phyloP scores from a whole-genome alignment of 768 basidiomycete species.

The Exidia glandulosa region DNA sequence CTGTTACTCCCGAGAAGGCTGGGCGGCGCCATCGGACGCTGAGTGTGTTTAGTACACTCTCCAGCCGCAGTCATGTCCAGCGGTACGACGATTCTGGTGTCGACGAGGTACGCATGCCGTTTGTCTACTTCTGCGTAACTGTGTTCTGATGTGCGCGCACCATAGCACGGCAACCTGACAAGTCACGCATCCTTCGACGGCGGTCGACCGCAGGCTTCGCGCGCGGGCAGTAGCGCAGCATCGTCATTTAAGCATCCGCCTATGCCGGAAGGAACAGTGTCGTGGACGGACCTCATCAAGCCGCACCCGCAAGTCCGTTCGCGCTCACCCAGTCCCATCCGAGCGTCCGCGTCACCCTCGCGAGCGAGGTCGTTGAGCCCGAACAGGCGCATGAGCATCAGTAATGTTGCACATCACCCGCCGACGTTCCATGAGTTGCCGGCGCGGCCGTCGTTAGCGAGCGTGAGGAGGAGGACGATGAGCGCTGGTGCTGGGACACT shows the following conservation, averaged over 20 bases:
- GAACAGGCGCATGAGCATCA: too few species aligned
- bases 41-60: neutral
- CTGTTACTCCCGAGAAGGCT: neutral
- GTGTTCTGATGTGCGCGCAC: too few species aligned
- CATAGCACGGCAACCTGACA: neutral
- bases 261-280: neutral
- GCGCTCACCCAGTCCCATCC: too few species aligned
- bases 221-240: neutral
- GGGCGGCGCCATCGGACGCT: neutral
- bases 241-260: neutral
- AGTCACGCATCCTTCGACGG: neutral
- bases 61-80: neutral
- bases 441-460: too few species aligned
- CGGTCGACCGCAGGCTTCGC: neutral
- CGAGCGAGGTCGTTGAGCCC: neutral
- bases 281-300: neutral
- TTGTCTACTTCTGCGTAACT: too few species aligned
- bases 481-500: too few species aligned
- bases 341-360: neutral
- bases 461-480: too few species aligned
- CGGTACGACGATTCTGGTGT: neutral
- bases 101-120: neutral
- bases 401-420: too few species aligned
- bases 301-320: neutral
- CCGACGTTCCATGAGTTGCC: too few species aligned